Percentiles rank a stretch among this genome's conserved stretches.
Conservation (phyloP, 2,329 filamentous ascomycete genomes). For the Aureobasidium sp. region DNA sequence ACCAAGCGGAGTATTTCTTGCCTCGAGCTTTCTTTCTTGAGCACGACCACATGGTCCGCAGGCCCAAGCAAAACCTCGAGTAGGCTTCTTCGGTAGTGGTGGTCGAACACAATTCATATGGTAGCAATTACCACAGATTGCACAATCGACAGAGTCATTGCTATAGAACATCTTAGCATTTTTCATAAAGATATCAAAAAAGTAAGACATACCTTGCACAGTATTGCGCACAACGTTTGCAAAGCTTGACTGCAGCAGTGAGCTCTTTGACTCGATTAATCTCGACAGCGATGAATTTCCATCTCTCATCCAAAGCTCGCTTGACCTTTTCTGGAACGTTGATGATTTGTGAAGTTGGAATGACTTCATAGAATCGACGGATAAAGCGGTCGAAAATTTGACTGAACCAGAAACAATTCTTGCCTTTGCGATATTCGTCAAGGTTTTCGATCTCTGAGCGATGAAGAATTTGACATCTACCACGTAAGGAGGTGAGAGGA, state of each 20-base stretch:
- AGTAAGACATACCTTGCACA: conserved; percentile 67
- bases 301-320: conserved; percentile 88
- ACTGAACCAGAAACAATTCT: conserved; percentile 93
- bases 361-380: conserved; percentile 93
- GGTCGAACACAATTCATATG: conserved; percentile 98
- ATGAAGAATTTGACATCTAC: conserved; percentile 87
- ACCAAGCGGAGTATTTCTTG: conserved; percentile 70
- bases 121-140: conserved; percentile 89
- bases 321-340: conserved; percentile 95
- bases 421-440: conserved; percentile 74
- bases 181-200: neutral
- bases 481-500: conserved; percentile 83
- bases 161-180: conserved; percentile 41
- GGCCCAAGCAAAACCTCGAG: conserved; percentile 95
- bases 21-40: conserved; percentile 89
- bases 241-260: conserved; percentile 90
- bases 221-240: conserved; percentile 85
- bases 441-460: conserved; percentile 76
- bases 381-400: conserved; percentile 98
- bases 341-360: conserved; percentile 85
- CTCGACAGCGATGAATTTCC: conserved; percentile 94
- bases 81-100: conserved; percentile 88
- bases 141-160: conserved; percentile 93
- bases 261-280: conserved; percentile 89
- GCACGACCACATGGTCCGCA: conserved; percentile 92